phyloP scores from a whole-genome alignment of 495 filamentous ascomycete species.

The Neurospora sp. region DNA sequence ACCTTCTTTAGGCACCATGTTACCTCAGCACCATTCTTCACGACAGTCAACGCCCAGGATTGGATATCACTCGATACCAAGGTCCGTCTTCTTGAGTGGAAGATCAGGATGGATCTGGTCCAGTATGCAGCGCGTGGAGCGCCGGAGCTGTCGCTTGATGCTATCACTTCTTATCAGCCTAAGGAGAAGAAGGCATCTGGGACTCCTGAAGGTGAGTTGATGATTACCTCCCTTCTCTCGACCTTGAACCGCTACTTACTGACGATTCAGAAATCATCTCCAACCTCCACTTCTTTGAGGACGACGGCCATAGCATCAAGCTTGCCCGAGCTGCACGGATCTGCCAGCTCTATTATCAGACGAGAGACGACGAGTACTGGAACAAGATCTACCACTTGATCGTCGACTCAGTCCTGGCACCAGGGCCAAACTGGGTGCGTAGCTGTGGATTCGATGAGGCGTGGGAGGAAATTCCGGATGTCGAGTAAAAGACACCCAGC shows the following conservation, averaged over 20 bases:
- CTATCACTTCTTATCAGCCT: conserved; percentile 45
- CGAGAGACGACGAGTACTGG: conserved; percentile 46
- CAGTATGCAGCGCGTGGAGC: conserved; percentile 53
- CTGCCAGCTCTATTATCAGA: conserved; percentile 19
- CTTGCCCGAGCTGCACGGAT: conserved; percentile 54
- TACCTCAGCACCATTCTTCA: conserved; percentile 30
- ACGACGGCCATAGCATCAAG: conserved; percentile 76
- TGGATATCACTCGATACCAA: conserved; percentile 41
- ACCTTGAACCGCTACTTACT: not conserved
- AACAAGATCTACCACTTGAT: conserved; percentile 56
- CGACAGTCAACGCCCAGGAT: conserved; percentile 25
- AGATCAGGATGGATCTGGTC: conserved; percentile 57
- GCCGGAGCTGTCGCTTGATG: conserved; percentile 45
- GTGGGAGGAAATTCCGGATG: conserved; percentile 34
- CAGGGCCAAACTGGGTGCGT: conserved; percentile 41
- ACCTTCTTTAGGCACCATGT: conserved; percentile 29
- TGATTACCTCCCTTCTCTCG: not conserved
- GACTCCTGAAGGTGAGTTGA: not conserved
- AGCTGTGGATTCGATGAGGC: conserved; percentile 47
- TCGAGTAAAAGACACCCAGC: not conserved
- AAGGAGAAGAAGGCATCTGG: conserved; percentile 2
- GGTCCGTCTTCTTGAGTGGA: conserved; percentile 63
- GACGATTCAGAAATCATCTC: conserved; percentile 37
- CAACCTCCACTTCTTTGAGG: conserved; percentile 42
- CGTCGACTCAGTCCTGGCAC: conserved; percentile 43